Percentiles rank a stretch among this genome's conserved stretches.
These are phyloP conservation scores for Saccharomyces hybrid DNA, from an alignment of 1,139 yeast species.

Conservation along the genomic window DNA sequence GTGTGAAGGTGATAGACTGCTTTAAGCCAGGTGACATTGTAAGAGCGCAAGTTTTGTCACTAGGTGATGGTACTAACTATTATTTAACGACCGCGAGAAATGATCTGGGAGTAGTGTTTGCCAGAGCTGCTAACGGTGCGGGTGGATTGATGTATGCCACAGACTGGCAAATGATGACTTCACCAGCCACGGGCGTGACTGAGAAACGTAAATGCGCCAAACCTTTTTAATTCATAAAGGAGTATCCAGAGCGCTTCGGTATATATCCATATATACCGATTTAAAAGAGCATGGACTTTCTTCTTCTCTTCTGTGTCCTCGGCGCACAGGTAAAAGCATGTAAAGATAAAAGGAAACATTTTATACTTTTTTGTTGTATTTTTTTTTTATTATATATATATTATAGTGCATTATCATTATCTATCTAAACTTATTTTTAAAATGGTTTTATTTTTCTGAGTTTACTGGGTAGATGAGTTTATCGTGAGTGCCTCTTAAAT, in stretches of 20 bases:
- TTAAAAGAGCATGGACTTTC: background rate
- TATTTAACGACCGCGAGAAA: slow-evolving; percentile 84
- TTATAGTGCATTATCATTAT: background rate
- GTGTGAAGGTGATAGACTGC: slow-evolving; percentile 67
- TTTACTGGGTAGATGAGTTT: slow-evolving; percentile 37
- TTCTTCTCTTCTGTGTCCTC: background rate
- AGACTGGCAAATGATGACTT: slow-evolving; percentile 94
- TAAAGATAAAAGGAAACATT: background rate
- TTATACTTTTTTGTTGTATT: background rate
- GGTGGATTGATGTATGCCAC: slow-evolving; percentile 82
- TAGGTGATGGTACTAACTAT: slow-evolving; percentile 91
- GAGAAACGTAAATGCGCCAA: slow-evolving; percentile 91
- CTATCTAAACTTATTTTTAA: background rate
- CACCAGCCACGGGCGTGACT: slow-evolving; percentile 63
- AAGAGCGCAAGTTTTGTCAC: slow-evolving; percentile 68
- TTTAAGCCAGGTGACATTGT: slow-evolving; percentile 91
- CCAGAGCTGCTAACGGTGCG: slow-evolving; percentile 57
- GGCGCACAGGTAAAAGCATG: no score
- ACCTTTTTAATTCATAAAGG: slow-evolving; percentile 45
- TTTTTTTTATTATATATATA: background rate
- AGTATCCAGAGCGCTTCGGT: background rate
- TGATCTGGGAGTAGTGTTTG: slow-evolving; percentile 90
- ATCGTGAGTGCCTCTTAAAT: slow-evolving; percentile 54
- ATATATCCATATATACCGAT: background rate
- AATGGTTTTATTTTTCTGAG: background rate